Evolutionary conservation across 345 rosid genomes (phyloP), one percentile per base, ranked within the genome.

Genomic region (Ceriops tagal): DNA sequence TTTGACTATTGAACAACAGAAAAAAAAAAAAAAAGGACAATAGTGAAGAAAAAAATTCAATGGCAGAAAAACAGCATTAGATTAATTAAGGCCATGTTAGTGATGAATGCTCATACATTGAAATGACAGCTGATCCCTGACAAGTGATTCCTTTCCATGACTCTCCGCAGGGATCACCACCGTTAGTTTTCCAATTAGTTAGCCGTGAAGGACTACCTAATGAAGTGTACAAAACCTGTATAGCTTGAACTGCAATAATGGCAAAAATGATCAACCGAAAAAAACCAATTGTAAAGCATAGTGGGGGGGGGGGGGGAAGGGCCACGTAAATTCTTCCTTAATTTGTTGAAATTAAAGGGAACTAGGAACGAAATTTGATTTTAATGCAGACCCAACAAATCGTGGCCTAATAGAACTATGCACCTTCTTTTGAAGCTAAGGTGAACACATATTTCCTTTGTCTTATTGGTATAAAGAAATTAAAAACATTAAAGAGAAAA

Each of bases 121-220:
- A 82, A 60, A 90, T 90, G 58, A 96, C 93, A 62, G 97, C 88
- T 5, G 99, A 92, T 56, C 84, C 96, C 47, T 86, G 84, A 65
- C 99, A 96, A 39, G 84, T 81, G 58, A 96, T 77, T 64, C 99
- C 99, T 83, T 81, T 88, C 99, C 99, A 96, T 65, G 98, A 85
- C 79, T 92, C 97, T 68, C 78, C 80, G 74, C 99, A 96, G 15
- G 99, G 99, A 87, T 95, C 95, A 20, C 89, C 93, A 37, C 91
- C 95, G 26, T 61, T 76, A 75, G 57, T 82, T 61, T 84, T 90
- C 99, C 99, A 96, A 79, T 81, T 89, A 57, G 92, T 90, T 30
- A 96, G 82, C 86, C 86, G 87, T 16, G 87, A 77, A 72, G 99
- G 87, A 68, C 85, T 83, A 72, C 89, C 89, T 58, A 96, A 73